Evolutionary conservation across 2,329 filamentous ascomycete genomes (phyloP), one percentile per base, ranked within the genome.

Genomic region (Aspergillus phoenicis): DNA sequence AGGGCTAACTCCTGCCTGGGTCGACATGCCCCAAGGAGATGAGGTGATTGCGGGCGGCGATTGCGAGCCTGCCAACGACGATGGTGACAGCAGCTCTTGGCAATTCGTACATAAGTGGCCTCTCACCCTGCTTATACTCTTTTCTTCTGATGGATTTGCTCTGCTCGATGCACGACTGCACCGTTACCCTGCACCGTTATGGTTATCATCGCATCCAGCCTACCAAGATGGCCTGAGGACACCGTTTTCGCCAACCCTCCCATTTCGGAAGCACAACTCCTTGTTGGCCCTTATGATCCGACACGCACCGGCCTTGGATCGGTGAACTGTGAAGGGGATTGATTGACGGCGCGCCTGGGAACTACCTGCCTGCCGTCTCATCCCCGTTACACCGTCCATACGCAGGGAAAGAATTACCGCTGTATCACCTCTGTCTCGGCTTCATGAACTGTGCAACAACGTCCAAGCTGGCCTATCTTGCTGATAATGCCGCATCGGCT

Each of bases 1-100:
- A 22, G 24, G 22, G 45, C n/a, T 49, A 4, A 17, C n/a, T 17
- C 38, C 7, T 20, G 52, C 38, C 30, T 24, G 41, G 41, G 63
- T 63, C 43, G 64, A 64, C 53, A 60, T 69, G 62, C 53, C 47
- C 45, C 53, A 57, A 58, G 68, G 15, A 36, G 22, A 56, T 75
- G 73, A 74, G 68, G 72, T 75, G 73, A 74, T 74, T 58, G 58
- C 61, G 63, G 57, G 61, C 61, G 60, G 57, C 62, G 63, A 75
- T 75, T 67, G 72, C 73, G 72, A 74, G 62, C 64, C 52, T 61
- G 8, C 41, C 51, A 51, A 55, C 30, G 26, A 53, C 28, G 36
- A 57, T 54, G 45, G 59, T 66, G 62, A 68, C 60, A 61, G 61
- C 64, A 61, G 60, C 26, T 63, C 65, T 69, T 69, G 66, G 66